phyloP scores from a whole-genome alignment of 805 yeast species.

The Candida methanosorbosa region DNA sequence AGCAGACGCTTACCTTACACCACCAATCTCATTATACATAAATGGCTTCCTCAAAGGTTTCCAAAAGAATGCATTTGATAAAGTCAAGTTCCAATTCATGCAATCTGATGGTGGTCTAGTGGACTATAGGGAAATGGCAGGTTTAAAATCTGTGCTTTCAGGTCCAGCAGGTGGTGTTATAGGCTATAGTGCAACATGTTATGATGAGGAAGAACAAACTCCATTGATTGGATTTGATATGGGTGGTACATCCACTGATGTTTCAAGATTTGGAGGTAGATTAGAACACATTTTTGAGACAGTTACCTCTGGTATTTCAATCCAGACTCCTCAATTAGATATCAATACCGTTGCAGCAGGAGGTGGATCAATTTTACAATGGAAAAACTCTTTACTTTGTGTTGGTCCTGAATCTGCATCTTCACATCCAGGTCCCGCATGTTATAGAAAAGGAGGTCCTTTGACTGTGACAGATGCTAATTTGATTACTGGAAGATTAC shows the following conservation, averaged over 20 bases:
- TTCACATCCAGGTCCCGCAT: conserved; percentile 37
- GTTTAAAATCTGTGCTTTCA: conserved; percentile 69
- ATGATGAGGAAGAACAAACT: conserved; percentile 29
- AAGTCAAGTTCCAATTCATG: conserved; percentile 45
- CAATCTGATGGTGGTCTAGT: conserved; percentile 88
- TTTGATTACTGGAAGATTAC: conserved; percentile 27
- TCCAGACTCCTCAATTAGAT: conserved; percentile 21
- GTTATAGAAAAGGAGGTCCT: conserved; percentile 36
- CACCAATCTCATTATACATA: conserved; percentile 25
- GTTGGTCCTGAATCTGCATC: conserved; percentile 38
- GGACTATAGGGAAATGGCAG: conserved; percentile 66
- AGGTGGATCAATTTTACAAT: conserved; percentile 3
- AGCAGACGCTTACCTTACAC: conserved; percentile 31
- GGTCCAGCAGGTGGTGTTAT: conserved; percentile 96
- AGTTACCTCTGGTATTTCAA: conserved; percentile 18
- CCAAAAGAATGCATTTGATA: conserved; percentile 21
- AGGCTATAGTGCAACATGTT: conserved; percentile 73
- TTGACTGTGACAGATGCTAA: conserved; percentile 36
- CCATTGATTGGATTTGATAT: conserved; percentile 69
- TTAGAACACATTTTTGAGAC: conserved; percentile 14
- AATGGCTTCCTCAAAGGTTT: conserved; percentile 25
- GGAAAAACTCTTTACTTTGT: conserved; percentile 23
- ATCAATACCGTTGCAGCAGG: conserved; percentile 14
- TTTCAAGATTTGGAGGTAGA: conserved; percentile 44
- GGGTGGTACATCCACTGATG: conserved; percentile 50